Evolutionary conservation across 805 yeast genomes (phyloP), one percentile per base, ranked within the genome.

Genomic region (Yarrowia bubula): DNA sequence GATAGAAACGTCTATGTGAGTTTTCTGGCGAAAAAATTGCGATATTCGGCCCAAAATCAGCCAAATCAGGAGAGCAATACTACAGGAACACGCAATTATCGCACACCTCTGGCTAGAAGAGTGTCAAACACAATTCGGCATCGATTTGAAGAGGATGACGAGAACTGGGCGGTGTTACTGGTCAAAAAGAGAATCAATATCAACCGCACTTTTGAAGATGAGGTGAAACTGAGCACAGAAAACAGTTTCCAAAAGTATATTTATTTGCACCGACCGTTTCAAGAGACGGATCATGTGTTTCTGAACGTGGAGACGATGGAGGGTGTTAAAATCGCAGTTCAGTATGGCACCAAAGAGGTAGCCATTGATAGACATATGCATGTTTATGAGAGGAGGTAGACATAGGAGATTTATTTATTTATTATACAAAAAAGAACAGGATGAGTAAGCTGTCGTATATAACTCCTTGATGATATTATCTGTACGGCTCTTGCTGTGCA

Each of bases 211-310:
- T 58, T 58, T 18, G 64, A 58, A 22, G 64, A 58, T 8, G 51
- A 58, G 43, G 64, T 58, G 5, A 4, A 22, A 22, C 7, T 58
- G 43, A 43, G 35, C 32, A 58, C 64, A 15, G 64, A 58, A 6
- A 43, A 18, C 9, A 14, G 22, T 10, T 15, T 33, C 18, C 64
- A 58, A 14, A 58, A 43, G 64, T 58, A 33, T 33, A 58, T 58
- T 43, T 58, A 58, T 10, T 15, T 58, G 43, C 64, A 58, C 22
- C 31, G 64, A 18, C 64, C 64, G 11, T 58, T 43, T 22, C 51
- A 58, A 9, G 64, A 58, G n/a, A 22, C 35, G 17, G 64, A 58
- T 32, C 64, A 43, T n/a, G 64, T 58, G 64, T 44, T 58, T 33
- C 35, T 58, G 35, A 31, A 58, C 22, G 28, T 58, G 13, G 64